A percentile compares a stretch with the other conserved stretches of the same genome.
Evolutionary conservation across 2,329 filamentous ascomycete species (phyloP).

Genomic region (Cladorrhinum sp.): DNA sequence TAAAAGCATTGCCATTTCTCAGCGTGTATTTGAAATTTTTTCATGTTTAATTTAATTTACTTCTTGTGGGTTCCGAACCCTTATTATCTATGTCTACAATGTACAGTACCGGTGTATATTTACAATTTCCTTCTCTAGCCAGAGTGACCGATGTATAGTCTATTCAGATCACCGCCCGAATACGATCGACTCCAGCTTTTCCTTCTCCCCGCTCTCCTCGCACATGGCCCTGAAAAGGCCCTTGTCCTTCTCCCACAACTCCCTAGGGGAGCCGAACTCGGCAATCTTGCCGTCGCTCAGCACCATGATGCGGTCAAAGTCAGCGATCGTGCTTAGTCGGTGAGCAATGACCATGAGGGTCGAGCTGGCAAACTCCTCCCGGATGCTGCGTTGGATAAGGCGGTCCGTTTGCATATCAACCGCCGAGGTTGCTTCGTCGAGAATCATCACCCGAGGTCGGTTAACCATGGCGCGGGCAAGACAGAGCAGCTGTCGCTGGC

Average conservation of each 20-base stretch:
- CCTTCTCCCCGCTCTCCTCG: slow-evolving; percentile 32
- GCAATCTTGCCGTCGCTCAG: slow-evolving; percentile 64
- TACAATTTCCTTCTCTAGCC: no score
- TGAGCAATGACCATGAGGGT: slow-evolving; percentile 77
- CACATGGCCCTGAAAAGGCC: slow-evolving; percentile 28
- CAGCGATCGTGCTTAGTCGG: slow-evolving; percentile 70
- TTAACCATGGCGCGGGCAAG: slow-evolving; percentile 70
- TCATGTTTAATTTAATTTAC: no score
- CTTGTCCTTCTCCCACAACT: slow-evolving; percentile 54
- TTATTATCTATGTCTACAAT: no score
- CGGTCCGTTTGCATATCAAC: slow-evolving; percentile 75
- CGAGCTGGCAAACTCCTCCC: slow-evolving; percentile 65
- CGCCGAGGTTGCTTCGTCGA: slow-evolving; percentile 76
- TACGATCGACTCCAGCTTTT: slow-evolving; percentile 49
- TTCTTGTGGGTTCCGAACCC: no score
- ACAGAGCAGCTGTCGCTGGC: slow-evolving; percentile 73
- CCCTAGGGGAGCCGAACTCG: slow-evolving; percentile 63
- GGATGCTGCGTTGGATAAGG: slow-evolving; percentile 70
- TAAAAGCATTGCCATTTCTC: no score
- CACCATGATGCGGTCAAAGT: slow-evolving; percentile 73
- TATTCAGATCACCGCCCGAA: no score
- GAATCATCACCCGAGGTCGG: slow-evolving; percentile 71
- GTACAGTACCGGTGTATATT: no score
- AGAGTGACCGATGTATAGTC: no score
- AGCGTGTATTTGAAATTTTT: no score